phyloP scores from a whole-genome alignment of 495 filamentous ascomycete species.

The Cladorrhinum samala region DNA sequence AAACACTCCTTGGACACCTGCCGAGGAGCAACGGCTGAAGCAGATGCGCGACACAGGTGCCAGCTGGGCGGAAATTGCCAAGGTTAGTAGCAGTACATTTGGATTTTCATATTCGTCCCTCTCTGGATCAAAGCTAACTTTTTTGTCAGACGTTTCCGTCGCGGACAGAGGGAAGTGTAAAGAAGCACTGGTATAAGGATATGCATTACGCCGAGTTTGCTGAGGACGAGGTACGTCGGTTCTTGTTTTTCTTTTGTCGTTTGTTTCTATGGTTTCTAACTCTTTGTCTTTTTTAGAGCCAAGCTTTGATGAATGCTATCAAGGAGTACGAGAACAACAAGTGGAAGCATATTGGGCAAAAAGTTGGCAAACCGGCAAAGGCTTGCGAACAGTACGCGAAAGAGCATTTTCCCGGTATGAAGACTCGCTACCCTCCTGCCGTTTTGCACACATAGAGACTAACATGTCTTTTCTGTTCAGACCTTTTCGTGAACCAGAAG shows the following conservation, averaged over 20 bases:
- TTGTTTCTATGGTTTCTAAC: background rate
- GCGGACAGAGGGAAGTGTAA: constrained; percentile 93
- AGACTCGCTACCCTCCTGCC: too few relatives aligned
- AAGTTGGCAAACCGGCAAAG: constrained; percentile 98
- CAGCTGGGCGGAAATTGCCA: constrained; percentile 96
- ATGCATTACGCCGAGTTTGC: constrained; percentile 99
- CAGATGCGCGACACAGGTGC: constrained; percentile 86
- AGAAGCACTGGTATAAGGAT: constrained; percentile 99
- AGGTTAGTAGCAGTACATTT: constrained; percentile 50
- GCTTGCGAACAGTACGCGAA: constrained; percentile 98
- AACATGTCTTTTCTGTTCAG: constrained; percentile 4
- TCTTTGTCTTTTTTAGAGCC: constrained; percentile 48
- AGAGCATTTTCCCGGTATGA: constrained; percentile 68
- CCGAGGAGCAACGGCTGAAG: constrained; percentile 89
- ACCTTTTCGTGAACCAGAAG: constrained; percentile 17
- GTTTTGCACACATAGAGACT: too few relatives aligned
- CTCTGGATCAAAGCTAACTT: constrained; percentile 22
- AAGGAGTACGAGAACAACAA: constrained; percentile 98
- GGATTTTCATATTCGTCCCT: too few relatives aligned
- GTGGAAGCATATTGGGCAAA: constrained; percentile 94
- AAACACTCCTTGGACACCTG: constrained; percentile 95
- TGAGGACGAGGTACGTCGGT: constrained; percentile 78
- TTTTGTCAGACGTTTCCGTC: constrained; percentile 76
- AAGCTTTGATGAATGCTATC: constrained; percentile 83
- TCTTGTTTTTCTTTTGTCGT: constrained; percentile 9